phyloP scores from a whole-genome alignment of 2,329 filamentous ascomycete genomes.

The Pseudomassariella vexata region DNA sequence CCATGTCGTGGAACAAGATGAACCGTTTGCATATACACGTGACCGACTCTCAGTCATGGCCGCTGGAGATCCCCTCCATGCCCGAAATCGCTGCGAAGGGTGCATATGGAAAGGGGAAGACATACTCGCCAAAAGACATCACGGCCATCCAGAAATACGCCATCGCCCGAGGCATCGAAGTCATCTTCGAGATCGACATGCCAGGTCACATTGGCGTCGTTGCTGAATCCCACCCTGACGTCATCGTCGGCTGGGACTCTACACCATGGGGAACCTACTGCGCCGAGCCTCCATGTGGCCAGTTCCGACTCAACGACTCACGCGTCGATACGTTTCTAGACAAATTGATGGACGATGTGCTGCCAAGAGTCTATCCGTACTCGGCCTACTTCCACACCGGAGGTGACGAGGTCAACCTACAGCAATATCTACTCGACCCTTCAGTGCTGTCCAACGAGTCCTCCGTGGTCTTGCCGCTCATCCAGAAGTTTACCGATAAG shows the following conservation, averaged over 20 bases:
- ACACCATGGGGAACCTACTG: conserved; percentile 55
- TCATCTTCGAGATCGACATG: conserved; percentile 75
- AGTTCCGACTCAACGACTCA: conserved; percentile 70
- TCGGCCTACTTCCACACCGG: conserved; percentile 78
- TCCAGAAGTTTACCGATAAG: conserved; percentile 71
- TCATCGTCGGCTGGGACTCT: conserved; percentile 60
- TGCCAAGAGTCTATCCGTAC: conserved; percentile 66
- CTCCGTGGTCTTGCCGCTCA: conserved; percentile 62
- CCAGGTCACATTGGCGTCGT: conserved; percentile 72
- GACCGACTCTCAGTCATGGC: conserved; percentile 82
- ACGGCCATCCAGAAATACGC: conserved; percentile 65
- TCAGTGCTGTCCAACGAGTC: conserved; percentile 62
- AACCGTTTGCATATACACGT: conserved; percentile 77
- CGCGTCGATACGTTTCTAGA: conserved; percentile 67
- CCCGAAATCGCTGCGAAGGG: conserved; percentile 68
- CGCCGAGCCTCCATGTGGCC: conserved; percentile 59
- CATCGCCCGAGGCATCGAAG: conserved; percentile 59
- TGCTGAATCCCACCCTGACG: conserved; percentile 60
- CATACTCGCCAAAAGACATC: conserved; percentile 64
- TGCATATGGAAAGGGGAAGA: conserved; percentile 61
- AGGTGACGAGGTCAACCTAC: conserved; percentile 78
- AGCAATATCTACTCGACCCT: conserved; percentile 68
- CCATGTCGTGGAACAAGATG: conserved; percentile 72
- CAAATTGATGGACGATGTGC: conserved; percentile 66
- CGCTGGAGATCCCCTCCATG: conserved; percentile 70